phyloP scores from a whole-genome alignment of 2,329 filamentous ascomycete genomes.

The Colletotrichum tabaci region DNA sequence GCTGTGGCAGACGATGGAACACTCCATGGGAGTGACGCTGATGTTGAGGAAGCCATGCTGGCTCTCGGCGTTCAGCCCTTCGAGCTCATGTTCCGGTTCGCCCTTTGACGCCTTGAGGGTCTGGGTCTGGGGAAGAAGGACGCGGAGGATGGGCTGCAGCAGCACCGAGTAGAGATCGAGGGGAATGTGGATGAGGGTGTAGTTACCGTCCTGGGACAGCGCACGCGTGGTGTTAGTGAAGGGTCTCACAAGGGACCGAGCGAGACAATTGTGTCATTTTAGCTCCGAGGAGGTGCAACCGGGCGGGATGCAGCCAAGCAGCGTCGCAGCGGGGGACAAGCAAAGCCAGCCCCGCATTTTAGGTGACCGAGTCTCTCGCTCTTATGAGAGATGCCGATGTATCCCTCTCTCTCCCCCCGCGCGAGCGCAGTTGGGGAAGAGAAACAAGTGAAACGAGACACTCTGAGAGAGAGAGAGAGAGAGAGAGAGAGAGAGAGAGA shows the following conservation, averaged over 20 bases:
- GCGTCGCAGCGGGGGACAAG: constrained; percentile 21
- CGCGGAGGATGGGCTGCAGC: constrained; percentile 87
- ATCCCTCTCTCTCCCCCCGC: not conserved
- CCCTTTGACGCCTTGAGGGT: constrained; percentile 54
- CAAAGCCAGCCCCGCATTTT: constrained; percentile 34
- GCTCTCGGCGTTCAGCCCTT: constrained; percentile 65
- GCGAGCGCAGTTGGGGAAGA: not conserved
- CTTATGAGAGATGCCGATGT: constrained; percentile 15
- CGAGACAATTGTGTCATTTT: constrained; percentile 24
- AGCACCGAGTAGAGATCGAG: constrained; percentile 83
- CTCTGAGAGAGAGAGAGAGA: too few relatives aligned
- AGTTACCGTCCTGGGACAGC: constrained; percentile 80
- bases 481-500: too few relatives aligned
- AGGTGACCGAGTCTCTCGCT: constrained; percentile 7
- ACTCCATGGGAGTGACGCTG: constrained; percentile 92
- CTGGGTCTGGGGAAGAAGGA: constrained; percentile 79
- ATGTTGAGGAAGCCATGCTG: constrained; percentile 92
- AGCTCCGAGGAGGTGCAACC: constrained; percentile 22
- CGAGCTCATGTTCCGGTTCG: constrained; percentile 55
- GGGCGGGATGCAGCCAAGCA: constrained; percentile 8
- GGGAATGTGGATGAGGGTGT: constrained; percentile 93
- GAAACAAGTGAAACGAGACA: constrained; percentile 63
- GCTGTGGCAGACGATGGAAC: constrained; percentile 89
- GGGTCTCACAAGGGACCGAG: constrained; percentile 17
- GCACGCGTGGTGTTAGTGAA: constrained; percentile 24